These are phyloP conservation scores for Lipomyces yamadae DNA, from an alignment of 805 yeast species.

Conservation along the genomic window DNA sequence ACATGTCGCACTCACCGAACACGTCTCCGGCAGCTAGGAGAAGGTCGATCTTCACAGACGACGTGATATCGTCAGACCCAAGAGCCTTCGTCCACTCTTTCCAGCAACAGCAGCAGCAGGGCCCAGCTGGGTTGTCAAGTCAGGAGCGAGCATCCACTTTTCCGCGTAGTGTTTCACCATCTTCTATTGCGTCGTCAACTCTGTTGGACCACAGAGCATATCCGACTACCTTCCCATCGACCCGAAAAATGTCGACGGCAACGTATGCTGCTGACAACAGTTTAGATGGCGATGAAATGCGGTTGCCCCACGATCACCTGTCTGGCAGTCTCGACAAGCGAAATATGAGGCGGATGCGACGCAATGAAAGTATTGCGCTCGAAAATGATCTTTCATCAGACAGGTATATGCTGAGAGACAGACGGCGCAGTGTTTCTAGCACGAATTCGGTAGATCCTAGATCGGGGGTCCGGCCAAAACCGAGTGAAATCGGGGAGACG, in stretches of 20 bases:
- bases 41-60: conserved; percentile 23
- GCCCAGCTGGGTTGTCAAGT: not conserved
- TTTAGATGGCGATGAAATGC: conserved; percentile 4
- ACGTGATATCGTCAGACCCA: conserved; percentile 22
- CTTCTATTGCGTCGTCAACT: conserved; percentile 28
- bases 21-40: conserved; percentile 17
- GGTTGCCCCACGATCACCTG: not conserved
- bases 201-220: conserved; percentile 30
- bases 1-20: not conserved
- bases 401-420: conserved; percentile 11
- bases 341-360: conserved; percentile 20
- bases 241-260: conserved; percentile 14
- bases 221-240: conserved; percentile 11
- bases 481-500: not conserved
- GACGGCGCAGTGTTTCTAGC: conserved; percentile 2
- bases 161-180: conserved; percentile 15
- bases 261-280: conserved; percentile 20
- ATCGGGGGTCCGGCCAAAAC: not conserved
- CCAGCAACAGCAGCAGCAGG: conserved; percentile 20
- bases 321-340: conserved; percentile 18
- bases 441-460: not conserved
- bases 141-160: not conserved
- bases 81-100: conserved; percentile 11
- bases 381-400: conserved; percentile 15
- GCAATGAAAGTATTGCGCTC: conserved; percentile 19